Evolutionary conservation across 257 asterid genomes (phyloP), one percentile per base, ranked within the genome.

Genomic region (Ehretia macrophylla): DNA sequence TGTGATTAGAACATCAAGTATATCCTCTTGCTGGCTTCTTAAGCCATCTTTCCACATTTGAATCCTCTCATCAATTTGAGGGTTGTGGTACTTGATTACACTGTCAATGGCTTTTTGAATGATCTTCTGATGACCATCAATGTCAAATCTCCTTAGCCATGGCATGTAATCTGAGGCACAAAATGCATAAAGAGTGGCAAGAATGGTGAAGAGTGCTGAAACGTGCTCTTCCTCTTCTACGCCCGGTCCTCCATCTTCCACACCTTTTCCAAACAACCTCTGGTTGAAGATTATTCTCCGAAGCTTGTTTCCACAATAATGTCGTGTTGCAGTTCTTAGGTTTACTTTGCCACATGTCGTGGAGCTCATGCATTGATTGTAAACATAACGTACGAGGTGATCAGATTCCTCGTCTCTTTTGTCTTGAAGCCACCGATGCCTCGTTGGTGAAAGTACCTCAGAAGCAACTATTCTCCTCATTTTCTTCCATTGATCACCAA

Each of bases 341-440:
- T 51, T 51, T 64, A 4, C 18, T 51, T 17, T 3, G 35, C 27
- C 37, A 49, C 5, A 9, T 22, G 46, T 2, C 8, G 16, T 1
- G 4, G 47, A 14, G 16, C 11, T 42, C 8, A 42, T 56, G 12
- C 45, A 66, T 32, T 38, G 45, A 35, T 58, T 23, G 60, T 19
- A 66, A 5, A 66, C 4, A 4, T 47, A 57, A 14, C 32, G 32
- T 20, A 39, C 52, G 17, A 58, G 71, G 16, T 66, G 63, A 22
- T 66, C 59, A 23, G 65, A 44, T 40, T 58, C 55, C 42, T 58
- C 65, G 0, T 17, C 58, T 58, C 71, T 66, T 51, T 66, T 66
- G 17, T 0, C 0, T 12, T 1, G 19, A 37, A 58, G 65, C 65
- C 65, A 39, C 10, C 54, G 54, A 39, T 39, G 51, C 38, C 40